Evolutionary conservation across 306 rosid species (phyloP).

Genomic region (Medicago ruthenica): DNA sequence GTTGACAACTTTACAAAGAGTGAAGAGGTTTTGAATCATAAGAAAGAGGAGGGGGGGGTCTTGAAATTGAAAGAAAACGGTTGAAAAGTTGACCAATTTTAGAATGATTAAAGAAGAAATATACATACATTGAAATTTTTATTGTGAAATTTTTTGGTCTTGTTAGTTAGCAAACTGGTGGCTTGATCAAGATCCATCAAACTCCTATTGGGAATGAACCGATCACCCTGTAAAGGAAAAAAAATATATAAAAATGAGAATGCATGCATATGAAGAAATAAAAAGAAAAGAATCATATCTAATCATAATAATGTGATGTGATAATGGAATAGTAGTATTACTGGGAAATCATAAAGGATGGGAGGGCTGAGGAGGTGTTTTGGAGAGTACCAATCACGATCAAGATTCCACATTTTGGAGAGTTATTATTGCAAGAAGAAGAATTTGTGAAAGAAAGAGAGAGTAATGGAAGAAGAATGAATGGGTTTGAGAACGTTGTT

Average conservation of each 20-base stretch:
- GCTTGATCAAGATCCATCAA: slow-evolving; percentile 99
- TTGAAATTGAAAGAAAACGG: too few species aligned
- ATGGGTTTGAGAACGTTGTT: background rate
- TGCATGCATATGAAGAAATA: background rate
- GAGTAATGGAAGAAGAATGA: background rate
- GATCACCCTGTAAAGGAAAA: slow-evolving; percentile 63
- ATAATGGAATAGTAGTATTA: slow-evolving; percentile 2
- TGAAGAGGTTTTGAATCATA: background rate
- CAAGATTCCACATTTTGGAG: slow-evolving; percentile 59
- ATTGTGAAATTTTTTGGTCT: slow-evolving; percentile 47
- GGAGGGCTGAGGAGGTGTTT: slow-evolving; percentile 63
- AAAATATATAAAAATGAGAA: background rate
- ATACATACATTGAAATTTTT: slow-evolving; percentile 50
- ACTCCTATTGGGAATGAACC: slow-evolving; percentile 85
- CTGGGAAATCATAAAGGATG: slow-evolving; percentile 68
- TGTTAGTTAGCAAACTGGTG: slow-evolving; percentile 70
- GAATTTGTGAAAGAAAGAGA: background rate
- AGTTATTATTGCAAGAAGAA: too few species aligned
- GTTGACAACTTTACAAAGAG: background rate
- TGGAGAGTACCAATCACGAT: slow-evolving; percentile 76
- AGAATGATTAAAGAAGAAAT: background rate
- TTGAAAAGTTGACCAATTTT: background rate
- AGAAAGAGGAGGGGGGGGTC: too few species aligned
- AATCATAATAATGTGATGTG: too few species aligned
- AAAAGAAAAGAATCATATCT: too few species aligned